Evolutionary conservation across 2,329 filamentous ascomycete species (phyloP).

Genomic region (Claviceps digitariae): DNA sequence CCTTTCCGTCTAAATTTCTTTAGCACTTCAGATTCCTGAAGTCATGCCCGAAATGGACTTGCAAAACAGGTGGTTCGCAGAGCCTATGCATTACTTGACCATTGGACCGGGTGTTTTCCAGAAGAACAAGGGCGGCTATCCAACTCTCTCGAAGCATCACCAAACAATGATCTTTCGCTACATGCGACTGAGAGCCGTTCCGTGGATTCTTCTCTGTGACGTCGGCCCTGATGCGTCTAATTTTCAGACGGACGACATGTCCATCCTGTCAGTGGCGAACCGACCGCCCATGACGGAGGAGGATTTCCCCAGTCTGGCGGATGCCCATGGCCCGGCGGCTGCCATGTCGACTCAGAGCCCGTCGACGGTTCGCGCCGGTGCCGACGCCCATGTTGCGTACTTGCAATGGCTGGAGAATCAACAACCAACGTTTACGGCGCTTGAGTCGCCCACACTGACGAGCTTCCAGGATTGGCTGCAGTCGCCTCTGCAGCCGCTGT

Average conservation of each 20-base stretch:
- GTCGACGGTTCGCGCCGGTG: conserved; percentile 13
- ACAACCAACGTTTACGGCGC: conserved; percentile 47
- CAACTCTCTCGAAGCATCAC: conserved; percentile 46
- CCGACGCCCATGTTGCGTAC: conserved; percentile 55
- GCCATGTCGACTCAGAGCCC: conserved; percentile 10
- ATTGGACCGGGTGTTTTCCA: conserved; percentile 42
- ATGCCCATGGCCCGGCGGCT: conserved; percentile 35
- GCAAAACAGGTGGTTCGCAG: conserved; percentile 55
- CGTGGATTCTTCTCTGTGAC: conserved; percentile 51
- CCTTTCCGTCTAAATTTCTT: background rate
- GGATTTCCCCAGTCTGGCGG: conserved; percentile 57
- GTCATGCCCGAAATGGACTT: conserved; percentile 45
- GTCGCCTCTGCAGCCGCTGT: conserved; percentile 83
- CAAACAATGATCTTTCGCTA: conserved; percentile 48
- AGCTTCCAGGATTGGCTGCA: conserved; percentile 87
- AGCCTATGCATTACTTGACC: conserved; percentile 50
- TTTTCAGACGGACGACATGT: conserved; percentile 13
- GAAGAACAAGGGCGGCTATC: conserved; percentile 45
- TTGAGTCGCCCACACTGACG: conserved; percentile 38
- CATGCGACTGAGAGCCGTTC: conserved; percentile 49
- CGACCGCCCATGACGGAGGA: conserved; percentile 25
- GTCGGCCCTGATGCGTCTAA: conserved; percentile 35
- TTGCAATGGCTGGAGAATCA: conserved; percentile 72
- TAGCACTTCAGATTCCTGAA: conserved; percentile 44
- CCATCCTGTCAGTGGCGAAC: conserved; percentile 14